Conservation (phyloP, 371 early-diverging fungal genomes). For the Mucor sp. region DNA sequence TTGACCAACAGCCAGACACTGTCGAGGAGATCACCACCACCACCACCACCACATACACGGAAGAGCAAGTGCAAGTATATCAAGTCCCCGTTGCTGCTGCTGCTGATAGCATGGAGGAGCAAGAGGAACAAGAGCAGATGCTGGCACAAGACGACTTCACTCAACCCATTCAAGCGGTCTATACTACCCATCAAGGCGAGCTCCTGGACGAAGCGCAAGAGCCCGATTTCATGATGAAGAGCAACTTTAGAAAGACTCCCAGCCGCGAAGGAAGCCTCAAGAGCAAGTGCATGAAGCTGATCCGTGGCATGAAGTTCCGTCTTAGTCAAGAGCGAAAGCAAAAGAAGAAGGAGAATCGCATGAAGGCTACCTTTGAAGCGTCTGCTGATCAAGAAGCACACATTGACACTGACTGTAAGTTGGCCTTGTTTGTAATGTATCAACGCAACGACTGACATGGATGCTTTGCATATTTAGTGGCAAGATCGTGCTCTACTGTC, state of each 20-base stretch:
- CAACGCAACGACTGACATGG: background rate
- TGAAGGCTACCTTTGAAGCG: background rate
- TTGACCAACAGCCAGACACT: background rate
- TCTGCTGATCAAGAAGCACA: background rate
- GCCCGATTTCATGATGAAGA: background rate
- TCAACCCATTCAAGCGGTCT: background rate
- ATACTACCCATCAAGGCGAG: background rate
- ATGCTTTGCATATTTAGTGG: background rate
- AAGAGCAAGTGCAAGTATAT: background rate
- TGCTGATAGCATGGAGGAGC: background rate
- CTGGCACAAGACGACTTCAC: background rate
- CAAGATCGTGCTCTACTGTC: background rate
- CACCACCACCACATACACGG: background rate
- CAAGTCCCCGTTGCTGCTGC: no score
- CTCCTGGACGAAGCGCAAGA: background rate
- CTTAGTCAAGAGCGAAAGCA: background rate
- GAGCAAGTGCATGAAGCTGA: slow-evolving; percentile 1
- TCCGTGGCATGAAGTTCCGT: background rate
- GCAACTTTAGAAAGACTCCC: background rate
- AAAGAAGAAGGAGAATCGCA: background rate
- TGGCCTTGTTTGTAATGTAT: background rate
- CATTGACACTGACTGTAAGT: background rate
- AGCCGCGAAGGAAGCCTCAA: background rate
- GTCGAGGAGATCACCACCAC: background rate
- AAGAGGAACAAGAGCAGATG: background rate